Evolutionary conservation across 148 eudicot species (phyloP).

Genomic region (Rhododendron williamsianum): DNA sequence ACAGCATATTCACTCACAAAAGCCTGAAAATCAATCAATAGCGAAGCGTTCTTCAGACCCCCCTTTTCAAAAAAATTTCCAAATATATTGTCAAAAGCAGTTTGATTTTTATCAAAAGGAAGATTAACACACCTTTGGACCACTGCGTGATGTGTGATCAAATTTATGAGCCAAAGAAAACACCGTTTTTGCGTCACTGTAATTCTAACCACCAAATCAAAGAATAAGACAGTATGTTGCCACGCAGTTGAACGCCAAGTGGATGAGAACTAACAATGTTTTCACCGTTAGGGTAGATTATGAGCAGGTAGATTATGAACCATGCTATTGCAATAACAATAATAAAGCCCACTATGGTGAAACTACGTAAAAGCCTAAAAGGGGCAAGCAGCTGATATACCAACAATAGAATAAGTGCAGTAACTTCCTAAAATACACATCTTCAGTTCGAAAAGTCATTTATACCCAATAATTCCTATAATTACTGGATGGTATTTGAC

Average conservation of each 20-base stretch:
- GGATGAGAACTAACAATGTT: no score
- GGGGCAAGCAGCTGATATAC: no score
- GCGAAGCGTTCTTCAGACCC: neutral
- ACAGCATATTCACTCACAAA: constrained; percentile 85
- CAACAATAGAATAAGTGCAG: no score
- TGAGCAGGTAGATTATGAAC: no score
- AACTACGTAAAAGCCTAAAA: no score
- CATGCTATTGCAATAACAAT: no score
- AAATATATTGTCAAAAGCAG: neutral
- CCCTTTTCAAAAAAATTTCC: neutral
- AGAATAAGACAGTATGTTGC: constrained; percentile 3
- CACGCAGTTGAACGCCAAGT: neutral
- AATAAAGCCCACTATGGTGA: no score
- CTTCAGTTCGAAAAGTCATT: no score
- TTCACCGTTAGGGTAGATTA: no score
- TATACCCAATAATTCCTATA: no score
- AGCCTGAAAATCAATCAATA: constrained; percentile 41
- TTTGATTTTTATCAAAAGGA: neutral
- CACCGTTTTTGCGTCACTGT: constrained; percentile 45
- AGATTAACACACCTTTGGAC: constrained; percentile 58
- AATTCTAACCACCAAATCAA: constrained; percentile 36
- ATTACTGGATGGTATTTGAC: neutral
- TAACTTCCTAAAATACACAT: no score
- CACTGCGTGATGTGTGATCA: constrained; percentile 50
- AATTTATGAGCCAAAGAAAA: constrained; percentile 51